phyloP scores from a whole-genome alignment of 1,284 basidiomycete species.

The Papiliotrema flavescens region DNA sequence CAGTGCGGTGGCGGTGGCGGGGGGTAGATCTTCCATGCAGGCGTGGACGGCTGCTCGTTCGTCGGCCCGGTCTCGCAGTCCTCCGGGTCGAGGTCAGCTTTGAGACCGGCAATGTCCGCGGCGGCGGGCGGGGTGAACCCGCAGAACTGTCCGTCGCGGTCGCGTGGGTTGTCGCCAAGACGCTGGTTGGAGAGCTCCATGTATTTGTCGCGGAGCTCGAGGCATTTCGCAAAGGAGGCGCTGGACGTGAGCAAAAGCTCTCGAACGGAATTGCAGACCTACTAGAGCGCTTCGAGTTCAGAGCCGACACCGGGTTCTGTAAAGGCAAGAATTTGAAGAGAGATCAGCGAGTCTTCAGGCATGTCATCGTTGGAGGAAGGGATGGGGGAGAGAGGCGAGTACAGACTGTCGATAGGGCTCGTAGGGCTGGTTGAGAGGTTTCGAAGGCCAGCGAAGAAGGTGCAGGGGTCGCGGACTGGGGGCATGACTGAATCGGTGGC shows the following conservation, averaged over 20 bases:
- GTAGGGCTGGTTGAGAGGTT: constrained; percentile 12
- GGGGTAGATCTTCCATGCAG: constrained; percentile 83
- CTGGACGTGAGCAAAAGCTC: constrained; percentile 24
- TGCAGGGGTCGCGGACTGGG: not conserved
- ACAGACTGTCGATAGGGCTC: constrained; percentile 5
- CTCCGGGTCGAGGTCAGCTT: constrained; percentile 57
- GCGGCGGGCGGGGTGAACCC: constrained; percentile 57
- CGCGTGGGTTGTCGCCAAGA: constrained; percentile 84
- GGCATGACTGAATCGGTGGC: not conserved
- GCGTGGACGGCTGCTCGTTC: constrained; percentile 20
- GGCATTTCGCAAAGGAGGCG: constrained; percentile 66
- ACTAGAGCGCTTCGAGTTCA: constrained; percentile 50
- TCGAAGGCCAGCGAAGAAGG: constrained; percentile 12
- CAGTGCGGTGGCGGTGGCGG: constrained; percentile 87
- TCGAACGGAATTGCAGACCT: constrained; percentile 13
- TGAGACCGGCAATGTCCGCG: constrained; percentile 64
- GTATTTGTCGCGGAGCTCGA: constrained; percentile 89
- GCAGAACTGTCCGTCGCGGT: constrained; percentile 72
- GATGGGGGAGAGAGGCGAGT: not conserved
- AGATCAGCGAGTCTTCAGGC: constrained; percentile 34
- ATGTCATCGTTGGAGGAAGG: not conserved
- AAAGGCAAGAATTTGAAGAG: constrained; percentile 40
- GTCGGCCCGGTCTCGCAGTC: constrained; percentile 20
- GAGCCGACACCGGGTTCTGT: constrained; percentile 48
- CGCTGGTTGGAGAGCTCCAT: constrained; percentile 77